Conservation (phyloP, 140 eudicot genomes). For the Bidens hawaiensis region DNA sequence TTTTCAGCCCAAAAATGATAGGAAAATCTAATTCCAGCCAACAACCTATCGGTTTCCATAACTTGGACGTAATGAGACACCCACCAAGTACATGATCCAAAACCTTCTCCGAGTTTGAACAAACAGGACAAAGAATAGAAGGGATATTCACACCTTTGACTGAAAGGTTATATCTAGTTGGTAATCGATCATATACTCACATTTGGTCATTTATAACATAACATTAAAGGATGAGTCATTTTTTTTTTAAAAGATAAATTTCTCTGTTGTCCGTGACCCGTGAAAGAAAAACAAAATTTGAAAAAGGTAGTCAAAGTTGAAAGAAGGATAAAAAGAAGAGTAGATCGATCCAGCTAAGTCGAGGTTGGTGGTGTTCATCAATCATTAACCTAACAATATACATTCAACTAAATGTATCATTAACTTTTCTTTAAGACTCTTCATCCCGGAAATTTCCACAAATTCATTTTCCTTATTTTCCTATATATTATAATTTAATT, state of each 20-base stretch:
- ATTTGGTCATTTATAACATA: no score
- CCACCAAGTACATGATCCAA: no score
- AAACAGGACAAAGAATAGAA: no score
- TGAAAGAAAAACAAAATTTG: not conserved
- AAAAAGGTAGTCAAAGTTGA: not conserved
- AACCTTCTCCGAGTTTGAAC: no score
- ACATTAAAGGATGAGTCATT: not conserved
- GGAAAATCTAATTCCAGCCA: no score
- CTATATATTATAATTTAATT: not conserved
- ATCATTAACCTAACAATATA: conserved; percentile 32
- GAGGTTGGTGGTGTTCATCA: conserved; percentile 34
- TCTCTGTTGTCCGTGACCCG: not conserved
- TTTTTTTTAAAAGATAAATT: not conserved
- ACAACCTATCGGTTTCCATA: no score
- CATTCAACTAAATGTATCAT: conserved; percentile 23
- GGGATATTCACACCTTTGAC: no score
- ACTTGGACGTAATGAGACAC: no score
- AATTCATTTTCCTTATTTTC: not conserved
- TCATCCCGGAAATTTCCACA: no score
- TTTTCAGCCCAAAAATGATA: no score
- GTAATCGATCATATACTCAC: no score
- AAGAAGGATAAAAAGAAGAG: not conserved
- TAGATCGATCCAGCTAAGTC: conserved; percentile 39
- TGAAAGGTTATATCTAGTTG: no score
- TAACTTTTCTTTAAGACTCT: not conserved